Conservation (phyloP, 345 rosid genomes). For the Citrus hindsii region DNA sequence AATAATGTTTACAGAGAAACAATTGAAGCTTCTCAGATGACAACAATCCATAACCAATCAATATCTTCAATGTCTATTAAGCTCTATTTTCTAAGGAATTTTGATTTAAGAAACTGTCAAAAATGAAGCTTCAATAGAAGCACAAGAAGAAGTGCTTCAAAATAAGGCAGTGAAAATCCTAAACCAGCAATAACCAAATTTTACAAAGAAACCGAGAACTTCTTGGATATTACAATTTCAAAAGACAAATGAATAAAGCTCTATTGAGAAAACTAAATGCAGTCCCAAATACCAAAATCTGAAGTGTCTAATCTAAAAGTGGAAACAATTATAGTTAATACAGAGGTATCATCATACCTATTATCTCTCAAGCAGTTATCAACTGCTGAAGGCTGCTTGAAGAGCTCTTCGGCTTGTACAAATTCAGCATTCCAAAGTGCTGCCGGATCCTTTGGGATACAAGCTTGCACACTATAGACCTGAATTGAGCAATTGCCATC, state of each 20-base stretch:
- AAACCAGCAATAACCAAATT: background rate
- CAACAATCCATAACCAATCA: background rate
- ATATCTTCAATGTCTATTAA: background rate
- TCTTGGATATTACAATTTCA: background rate
- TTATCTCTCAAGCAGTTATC: conserved; percentile 90
- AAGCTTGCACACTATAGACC: conserved; percentile 82
- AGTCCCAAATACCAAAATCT: background rate
- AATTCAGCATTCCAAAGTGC: conserved; percentile 83
- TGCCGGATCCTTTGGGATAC: conserved; percentile 79
- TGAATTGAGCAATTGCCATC: conserved; percentile 59
- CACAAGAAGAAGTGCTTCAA: background rate
- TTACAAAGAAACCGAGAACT: background rate
- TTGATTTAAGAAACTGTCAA: background rate
- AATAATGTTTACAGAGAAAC: background rate
- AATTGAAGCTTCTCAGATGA: background rate
- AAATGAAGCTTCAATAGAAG: background rate
- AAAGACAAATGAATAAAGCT: background rate
- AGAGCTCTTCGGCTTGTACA: conserved; percentile 88
- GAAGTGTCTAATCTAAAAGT: background rate
- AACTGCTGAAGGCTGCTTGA: conserved; percentile 44
- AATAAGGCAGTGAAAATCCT: background rate
- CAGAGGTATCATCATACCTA: conserved; percentile 42
- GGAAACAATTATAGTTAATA: background rate
- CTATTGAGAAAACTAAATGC: background rate
- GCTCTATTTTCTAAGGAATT: background rate